Base-by-base conservation (phyloP, 306 rosid species). In the Nissolia schottii region DNA sequence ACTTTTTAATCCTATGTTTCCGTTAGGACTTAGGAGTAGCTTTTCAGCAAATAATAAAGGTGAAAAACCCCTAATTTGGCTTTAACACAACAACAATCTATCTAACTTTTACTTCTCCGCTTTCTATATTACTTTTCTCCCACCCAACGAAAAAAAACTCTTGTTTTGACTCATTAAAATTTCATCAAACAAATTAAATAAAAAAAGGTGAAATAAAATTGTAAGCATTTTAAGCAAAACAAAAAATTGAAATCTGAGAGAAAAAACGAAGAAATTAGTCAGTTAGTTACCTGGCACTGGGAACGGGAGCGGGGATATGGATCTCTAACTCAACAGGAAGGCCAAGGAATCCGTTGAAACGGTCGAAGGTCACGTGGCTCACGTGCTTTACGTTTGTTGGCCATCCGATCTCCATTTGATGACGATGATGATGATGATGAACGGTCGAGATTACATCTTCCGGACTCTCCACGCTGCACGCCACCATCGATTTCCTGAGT, bases 231-330 rank as follows among this genome's bases (percentile, higher is more conserved):
- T 20, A 63, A 82, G 68, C 51, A 60, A n/a, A 57, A 23, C 9
- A 46, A 50, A 32, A 64, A 48, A 43, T 35, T 8, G 3, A 10
- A 22, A 38, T 6, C 3, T 4, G 2, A 3, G 10, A 11, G 2
- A 6, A 25, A 16, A 40, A 20, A 38, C 28, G 68, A 37, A 63
- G 31, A n/a, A n/a, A n/a, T n/a, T n/a, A n/a, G n/a, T n/a, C n/a
- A n/a, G n/a, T n/a, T n/a, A n/a, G n/a, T n/a, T 75, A 83, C 99
- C 97, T 95, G 10, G 99, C 97, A 77, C 99, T 95, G 16, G 99
- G 99, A 80, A 91, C 99, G 12, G 91, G 85, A 60, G 90, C 90
- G 1, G 99, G 99, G 41, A 94, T 78, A 76, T 91, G 90, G 12
- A 89, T 80, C 82, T 91, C 91, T 5, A 94, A 77, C 84, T 94